phyloP scores from a whole-genome alignment of 1,139 yeast species.

The Lodderomyces jiufengensis region DNA sequence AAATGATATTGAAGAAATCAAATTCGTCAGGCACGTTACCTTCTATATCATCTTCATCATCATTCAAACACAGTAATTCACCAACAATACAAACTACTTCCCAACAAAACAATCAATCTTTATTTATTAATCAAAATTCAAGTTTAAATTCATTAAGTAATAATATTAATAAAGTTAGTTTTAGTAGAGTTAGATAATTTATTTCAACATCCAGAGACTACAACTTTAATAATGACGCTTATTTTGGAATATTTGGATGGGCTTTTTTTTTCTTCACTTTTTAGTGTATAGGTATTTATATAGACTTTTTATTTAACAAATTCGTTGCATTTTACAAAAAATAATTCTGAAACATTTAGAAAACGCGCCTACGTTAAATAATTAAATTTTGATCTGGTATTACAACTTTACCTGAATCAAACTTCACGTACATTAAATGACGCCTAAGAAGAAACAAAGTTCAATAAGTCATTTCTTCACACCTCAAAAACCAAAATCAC shows the following conservation, averaged over 20 bases:
- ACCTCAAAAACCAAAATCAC: conserved; percentile 1
- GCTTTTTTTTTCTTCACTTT: too few species aligned
- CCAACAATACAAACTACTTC: too few species aligned
- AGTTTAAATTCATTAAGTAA: conserved; percentile 9
- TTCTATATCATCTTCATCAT: background rate
- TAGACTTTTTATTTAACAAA: too few species aligned
- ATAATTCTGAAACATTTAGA: too few species aligned
- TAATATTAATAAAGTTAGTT: conserved; percentile 21
- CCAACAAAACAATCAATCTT: background rate
- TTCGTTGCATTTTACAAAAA: too few species aligned
- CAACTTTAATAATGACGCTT: too few species aligned
- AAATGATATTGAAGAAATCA: conserved; percentile 8
- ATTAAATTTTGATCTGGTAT: background rate
- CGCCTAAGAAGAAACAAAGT: conserved; percentile 21
- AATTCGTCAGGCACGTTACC: conserved; percentile 14
- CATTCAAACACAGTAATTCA: too few species aligned
- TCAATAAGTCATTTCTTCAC: conserved; percentile 28
- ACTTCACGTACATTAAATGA: conserved; percentile 7
- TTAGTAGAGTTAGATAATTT: conserved; percentile 29
- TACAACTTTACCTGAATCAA: background rate
- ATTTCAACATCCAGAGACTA: too few species aligned
- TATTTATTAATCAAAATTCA: conserved; percentile 3
- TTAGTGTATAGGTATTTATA: too few species aligned
- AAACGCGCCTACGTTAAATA: background rate
- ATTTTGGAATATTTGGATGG: too few species aligned